Evolutionary conservation across 2,329 filamentous ascomycete genomes (phyloP).

Genomic region (Sarocladiaceae sp.): DNA sequence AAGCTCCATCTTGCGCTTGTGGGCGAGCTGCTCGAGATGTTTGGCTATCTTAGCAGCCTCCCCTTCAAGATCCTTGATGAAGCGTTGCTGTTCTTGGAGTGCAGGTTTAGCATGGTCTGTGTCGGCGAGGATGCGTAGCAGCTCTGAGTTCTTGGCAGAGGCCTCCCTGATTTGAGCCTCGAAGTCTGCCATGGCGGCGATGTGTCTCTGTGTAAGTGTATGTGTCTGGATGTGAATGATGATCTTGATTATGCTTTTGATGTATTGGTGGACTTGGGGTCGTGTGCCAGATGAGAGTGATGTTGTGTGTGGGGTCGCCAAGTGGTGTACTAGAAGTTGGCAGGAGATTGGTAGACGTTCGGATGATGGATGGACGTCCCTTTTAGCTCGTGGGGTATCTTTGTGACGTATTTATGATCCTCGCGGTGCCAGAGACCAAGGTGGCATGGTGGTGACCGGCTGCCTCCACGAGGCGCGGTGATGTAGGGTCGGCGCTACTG

Average conservation of each 20-base stretch:
- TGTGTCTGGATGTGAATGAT: background rate
- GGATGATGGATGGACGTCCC: no score
- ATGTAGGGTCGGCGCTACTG: no score
- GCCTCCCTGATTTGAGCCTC: constrained; percentile 32
- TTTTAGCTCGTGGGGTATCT: no score
- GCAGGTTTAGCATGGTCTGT: constrained; percentile 42
- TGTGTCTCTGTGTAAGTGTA: background rate
- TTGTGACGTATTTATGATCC: no score
- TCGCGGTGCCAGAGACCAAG: no score
- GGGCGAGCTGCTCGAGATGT: constrained; percentile 32
- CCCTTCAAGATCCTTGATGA: constrained; percentile 38
- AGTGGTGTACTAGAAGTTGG: no score
- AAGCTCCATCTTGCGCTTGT: constrained; percentile 38
- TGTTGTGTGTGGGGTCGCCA: no score
- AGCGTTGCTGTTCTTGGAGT: constrained; percentile 37
- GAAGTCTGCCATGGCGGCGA: constrained; percentile 21
- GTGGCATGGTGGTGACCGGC: no score
- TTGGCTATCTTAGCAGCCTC: constrained; percentile 30
- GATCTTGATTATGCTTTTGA: background rate
- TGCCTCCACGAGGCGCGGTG: no score
- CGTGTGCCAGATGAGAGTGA: no score
- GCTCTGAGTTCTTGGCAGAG: constrained; percentile 31
- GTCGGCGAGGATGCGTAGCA: constrained; percentile 39
- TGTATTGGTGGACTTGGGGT: background rate
- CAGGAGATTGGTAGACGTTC: no score